Evolutionary conservation across 23 red algal species (phyloP), one percentile per base, ranked within the genome.

Genomic region (Chondrus crispus): DNA sequence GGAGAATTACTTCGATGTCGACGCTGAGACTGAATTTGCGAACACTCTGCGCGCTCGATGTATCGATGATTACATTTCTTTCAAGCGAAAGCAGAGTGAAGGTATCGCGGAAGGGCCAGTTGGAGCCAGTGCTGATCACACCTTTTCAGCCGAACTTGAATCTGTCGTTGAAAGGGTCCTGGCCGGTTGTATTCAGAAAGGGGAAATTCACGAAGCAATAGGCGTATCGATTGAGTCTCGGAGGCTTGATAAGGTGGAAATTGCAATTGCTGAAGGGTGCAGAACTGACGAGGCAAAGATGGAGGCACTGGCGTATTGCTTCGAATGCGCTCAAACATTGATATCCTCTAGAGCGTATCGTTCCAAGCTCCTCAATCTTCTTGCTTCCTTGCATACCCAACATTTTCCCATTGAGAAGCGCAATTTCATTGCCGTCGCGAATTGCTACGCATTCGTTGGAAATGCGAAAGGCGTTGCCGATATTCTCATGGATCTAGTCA

Each of bases 41-140:
- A 92, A 87, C 30, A 95, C 94, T 0, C 81, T 99, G n/a, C 88
- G 97, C 26, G 85, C 97, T 13, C 54, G 91, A 40, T 99, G 97
- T 53, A 95, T 99, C 35, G 97, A 99, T 87, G 84, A 95, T 12
- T 99, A 99, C 58, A 95, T 99, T 32, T 71, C 86, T 14, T 18
- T 70, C 20, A 55, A 80, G 46, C 53, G 30, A 70, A 73, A 63
- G 41, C 80, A 71, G 53, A 46, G 55, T 20, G 28, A 36, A 16
- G 37, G 24, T 11, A 68, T 9, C 46, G 75, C 81, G 26, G 37
- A 68, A 28, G 69, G 60, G 2, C 32, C 52, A 20, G 53, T 14
- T 11, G 55, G 40, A 29, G 2, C 80, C 13, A 68, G 40, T 38
- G 63, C 60, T 9, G 81, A 82, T 22, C 70, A 87, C 51, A 36